Evolutionary conservation across 768 basidiomycete genomes (phyloP), one percentile per base, ranked within the genome.

Genomic region (Boletus speciosus): DNA sequence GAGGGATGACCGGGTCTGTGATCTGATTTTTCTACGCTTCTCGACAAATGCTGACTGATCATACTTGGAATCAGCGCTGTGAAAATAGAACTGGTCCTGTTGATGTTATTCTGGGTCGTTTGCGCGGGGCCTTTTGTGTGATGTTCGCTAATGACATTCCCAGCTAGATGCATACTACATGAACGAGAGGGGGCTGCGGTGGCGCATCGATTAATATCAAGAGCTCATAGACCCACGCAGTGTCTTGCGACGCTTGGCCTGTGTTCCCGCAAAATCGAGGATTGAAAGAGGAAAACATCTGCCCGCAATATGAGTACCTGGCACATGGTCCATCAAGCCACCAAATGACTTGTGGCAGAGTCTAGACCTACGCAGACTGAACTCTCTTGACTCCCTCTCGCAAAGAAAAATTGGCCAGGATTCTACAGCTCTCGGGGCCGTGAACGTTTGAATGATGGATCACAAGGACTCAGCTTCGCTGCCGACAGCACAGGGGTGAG

Each of bases 261-360:
- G 31, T 21, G 58, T 23, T 42, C 12, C 7, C 37, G 45, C 47
- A 40, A 43, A 39, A 36, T 21, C 14, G 16, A 44, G 34, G 44
- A n/a, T 44, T 45, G 16, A 51, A 34, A 49, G 38, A 36, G 42
- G 40, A 32, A 47, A 35, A 45, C 21, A n/a, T 47, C 35, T 39
- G 21, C 34, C 39, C 40, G 50, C 44, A 49, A 31, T 39, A 57
- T 56, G 58, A 60, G 54, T 10, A 19, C 19, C 19, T 19, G 25
- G 52, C 34, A 45, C 34, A 60, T 51, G 40, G 36, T 11, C 19
- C 61, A 64, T 65, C 64, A 65, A 65, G 66, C 66, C 66, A 59
- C 63, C 32, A 67, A 67, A 67, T 66, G 54, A 66, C 48, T 42
- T 49, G 65, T 54, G 64, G 58, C 49, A 38, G 49, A 42, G 49